Evolutionary conservation across 78 protist species (phyloP), one percentile per base, ranked within the genome.

Genomic region (Dictyostelium firmibasis): DNA sequence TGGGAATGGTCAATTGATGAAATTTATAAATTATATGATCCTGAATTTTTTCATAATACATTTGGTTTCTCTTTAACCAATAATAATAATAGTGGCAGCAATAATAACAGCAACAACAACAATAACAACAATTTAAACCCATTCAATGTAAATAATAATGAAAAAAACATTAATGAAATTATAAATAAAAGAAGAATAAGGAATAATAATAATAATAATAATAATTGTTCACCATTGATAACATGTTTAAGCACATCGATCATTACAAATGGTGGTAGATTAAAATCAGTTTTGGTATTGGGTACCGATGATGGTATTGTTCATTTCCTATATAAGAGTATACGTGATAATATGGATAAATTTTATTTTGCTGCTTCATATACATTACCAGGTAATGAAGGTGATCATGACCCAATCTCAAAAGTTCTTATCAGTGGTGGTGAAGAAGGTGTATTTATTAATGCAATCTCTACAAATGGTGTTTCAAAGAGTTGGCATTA

Each of bases 1-100:
- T 88, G 85, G 85, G 86, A 43, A 50, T 88, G 93, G 93, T 27
- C 33, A 20, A 10, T 79, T 14, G 93, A 88, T 9, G 87, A 88
- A 31, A 72, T 88, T 23, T 88, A 44, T 79, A 60, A 67, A 67
- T 27, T 88, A 33, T 57, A 35, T 43, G 84, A 79, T 35, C 2
- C 74, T 23, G 93, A 69, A 11, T 83, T 38, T 13, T 41, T 67
- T 57, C 53, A 67, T 20, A 78, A 41, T 41, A n/a, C 35, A 38
- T 43, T 41, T 41, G 84, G 84, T 35, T 78, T 41, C 31, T 78
- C 84, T 36, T 38, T 18, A 78, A 20, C 53, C 2, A 78, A 25
- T 41, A 36, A 1, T 78, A 36, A 23, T 78, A 23, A 23, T 14
- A 60, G n/a, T 60, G 23, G 14, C 62, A 53, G 14, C 62, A 53